Evolutionary conservation across 805 yeast species (phyloP).

Genomic region (Wickerhamiella kurtzmanii): DNA sequence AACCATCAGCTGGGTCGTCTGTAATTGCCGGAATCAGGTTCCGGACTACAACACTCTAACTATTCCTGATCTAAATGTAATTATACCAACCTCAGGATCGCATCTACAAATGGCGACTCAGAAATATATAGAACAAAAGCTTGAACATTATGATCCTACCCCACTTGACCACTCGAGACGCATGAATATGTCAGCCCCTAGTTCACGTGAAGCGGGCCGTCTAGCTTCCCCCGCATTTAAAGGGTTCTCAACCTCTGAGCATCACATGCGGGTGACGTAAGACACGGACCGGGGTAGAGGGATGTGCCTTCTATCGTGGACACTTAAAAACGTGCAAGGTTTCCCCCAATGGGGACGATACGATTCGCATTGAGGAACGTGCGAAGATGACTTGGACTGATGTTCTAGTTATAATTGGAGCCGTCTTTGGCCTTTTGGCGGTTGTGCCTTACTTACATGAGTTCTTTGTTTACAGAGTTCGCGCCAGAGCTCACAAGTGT

Average conservation of each 20-base stretch:
- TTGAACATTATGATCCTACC: no score
- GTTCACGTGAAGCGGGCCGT: background rate
- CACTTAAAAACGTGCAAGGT: no score
- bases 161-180: background rate
- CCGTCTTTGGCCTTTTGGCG: background rate
- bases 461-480: constrained; percentile 5
- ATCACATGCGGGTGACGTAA: background rate
- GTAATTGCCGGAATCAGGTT: no score
- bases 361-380: no score
- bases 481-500: constrained; percentile 11
- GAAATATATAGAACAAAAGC: no score
- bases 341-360: no score
- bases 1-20: no score
- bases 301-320: no score
- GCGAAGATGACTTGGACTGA: constrained; percentile 1
- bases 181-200: background rate
- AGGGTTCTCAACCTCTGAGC: background rate
- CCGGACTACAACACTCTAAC: no score
- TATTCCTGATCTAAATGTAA: no score
- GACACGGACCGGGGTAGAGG: background rate
- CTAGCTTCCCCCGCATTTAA: background rate
- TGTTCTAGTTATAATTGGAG: constrained; percentile 1
- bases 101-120: no score
- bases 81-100: no score
- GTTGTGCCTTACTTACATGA: constrained; percentile 4